Evolutionary conservation across 345 rosid species (phyloP), one percentile per base, ranked within the genome.

Genomic region (Diplotaxis tenuifolia): DNA sequence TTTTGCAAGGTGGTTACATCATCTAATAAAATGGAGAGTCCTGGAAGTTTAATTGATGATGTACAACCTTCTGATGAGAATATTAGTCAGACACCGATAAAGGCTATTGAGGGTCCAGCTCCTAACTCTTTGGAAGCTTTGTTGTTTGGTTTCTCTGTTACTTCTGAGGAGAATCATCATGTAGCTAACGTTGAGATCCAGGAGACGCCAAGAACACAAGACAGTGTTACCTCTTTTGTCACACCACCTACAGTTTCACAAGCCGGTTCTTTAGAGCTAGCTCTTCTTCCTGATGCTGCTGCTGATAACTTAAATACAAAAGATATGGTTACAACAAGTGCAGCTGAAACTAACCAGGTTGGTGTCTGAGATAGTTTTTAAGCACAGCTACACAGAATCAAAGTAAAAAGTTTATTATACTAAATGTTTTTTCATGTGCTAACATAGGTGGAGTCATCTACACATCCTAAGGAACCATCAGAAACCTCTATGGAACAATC

Each of bases 51-150:
- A 80, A 79, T 79, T n/a, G 79, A 82, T 82, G 68, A 75, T 20
- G 29, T 14, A 52, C 31, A 78, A 78, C 72, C 82, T 18, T 42
- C 79, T 7, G 80, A 71, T 54, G 75, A 75, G 19, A 78, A 38
- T 62, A 80, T 34, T 29, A 80, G 64, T 67, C 62, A 60, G 74
- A 60, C n/a, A n/a, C n/a, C n/a, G n/a, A n/a, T n/a, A 67, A 82
- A 70, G 75, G 50, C 25, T 4, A 61, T 71, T 15, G 72, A 63
- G 4, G 70, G 65, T 4, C 82, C 89, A 76, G 78, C 65, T 42
- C 80, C 79, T 54, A 85, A 77, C 75, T 81, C 86, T 53, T 72
- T 88, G 78, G 91, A 92, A 68, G 81, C 75, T 78, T 81, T 92
- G 72, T 73, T 92, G 42, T 74, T 80, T 34, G 94, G 87, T 55